Evolutionary conservation across 768 basidiomycete genomes (phyloP), one percentile per base, ranked within the genome.

Genomic region (Mycena polygramma): DNA sequence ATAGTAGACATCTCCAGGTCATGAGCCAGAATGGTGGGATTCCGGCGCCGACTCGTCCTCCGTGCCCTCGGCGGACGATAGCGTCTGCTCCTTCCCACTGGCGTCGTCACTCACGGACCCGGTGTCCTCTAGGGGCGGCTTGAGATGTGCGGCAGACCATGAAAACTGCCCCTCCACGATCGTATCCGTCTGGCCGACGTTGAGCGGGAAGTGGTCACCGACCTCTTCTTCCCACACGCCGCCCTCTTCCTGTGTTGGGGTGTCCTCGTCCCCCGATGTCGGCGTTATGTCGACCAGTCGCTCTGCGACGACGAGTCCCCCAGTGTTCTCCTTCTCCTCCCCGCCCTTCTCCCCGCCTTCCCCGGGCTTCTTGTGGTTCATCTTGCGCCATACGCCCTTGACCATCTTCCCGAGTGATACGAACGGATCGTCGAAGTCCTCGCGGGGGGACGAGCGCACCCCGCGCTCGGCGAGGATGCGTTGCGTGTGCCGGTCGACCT

Each of bases 381-480:
- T 79, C 75, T 81, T 85, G 75, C 78, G 83, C 89, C 88, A 90
- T 36, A 90, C 83, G 41, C 77, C 87, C 76, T 86, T 89, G 65
- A 90, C 77, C 68, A 88, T 78, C 79, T 78, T 86, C 66, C 89
- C 89, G 51, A 91, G 75, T 22, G 79, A 75, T 64, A 85, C 30
- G 51, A 90, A 76, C 22, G 88, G 85, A 76, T 89, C 88, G 68
- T 88, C 87, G 45, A 77, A 62, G 41, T 72, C 75, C 48, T 80
- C 79, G 4, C 75, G 77, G 14, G 39, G 43, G 9, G 41, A 35
- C 24, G 41, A 4, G 39, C 15, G 41, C 41, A 2, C 54, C 52
- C 13, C 15, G 43, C 61, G 68, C 62, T 73, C 72, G 0, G 72
- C 65, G 36, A 66, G 35, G 10, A 73, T 77, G 76, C 46, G 77